Evolutionary conservation across 208 protist genomes (phyloP).

Genomic region (Leishmania turanica): DNA sequence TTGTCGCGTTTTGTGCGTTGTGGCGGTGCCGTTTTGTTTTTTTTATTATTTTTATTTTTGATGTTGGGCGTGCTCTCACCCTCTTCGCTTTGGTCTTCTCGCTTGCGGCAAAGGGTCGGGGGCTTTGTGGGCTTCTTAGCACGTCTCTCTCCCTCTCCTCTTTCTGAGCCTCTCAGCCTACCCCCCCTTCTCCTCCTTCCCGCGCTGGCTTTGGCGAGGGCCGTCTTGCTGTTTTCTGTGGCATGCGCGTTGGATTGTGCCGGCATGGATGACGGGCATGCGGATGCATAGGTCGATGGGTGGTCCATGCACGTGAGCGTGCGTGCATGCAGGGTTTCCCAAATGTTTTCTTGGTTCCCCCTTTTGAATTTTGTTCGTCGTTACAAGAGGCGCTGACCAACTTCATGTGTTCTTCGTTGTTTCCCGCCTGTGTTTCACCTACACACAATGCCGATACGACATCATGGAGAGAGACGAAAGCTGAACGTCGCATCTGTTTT

Average conservation of each 20-base stretch:
- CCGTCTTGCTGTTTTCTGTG: background rate
- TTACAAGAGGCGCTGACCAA: background rate
- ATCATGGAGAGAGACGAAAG: background rate
- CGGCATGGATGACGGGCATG: background rate
- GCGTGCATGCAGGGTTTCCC: background rate
- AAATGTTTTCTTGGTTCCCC: background rate
- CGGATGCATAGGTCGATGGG: background rate
- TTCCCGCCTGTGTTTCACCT: background rate
- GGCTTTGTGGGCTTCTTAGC: background rate
- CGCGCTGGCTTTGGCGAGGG: background rate
- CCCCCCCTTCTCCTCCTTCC: background rate
- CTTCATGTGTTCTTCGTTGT: conserved; percentile 2
- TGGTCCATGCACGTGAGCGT: background rate
- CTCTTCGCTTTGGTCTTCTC: background rate
- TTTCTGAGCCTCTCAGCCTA: background rate
- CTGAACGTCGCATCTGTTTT: background rate
- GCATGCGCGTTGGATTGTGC: background rate
- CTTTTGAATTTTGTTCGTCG: background rate
- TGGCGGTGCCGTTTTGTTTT: background rate
- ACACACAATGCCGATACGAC: background rate
- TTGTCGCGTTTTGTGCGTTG: background rate
- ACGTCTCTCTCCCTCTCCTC: background rate
- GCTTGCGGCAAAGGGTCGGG: background rate
- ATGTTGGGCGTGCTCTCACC: background rate
- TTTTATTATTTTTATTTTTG: background rate